Evolutionary conservation across 148 eudicot species (phyloP).

Genomic region (Vaccinium corymbosum): DNA sequence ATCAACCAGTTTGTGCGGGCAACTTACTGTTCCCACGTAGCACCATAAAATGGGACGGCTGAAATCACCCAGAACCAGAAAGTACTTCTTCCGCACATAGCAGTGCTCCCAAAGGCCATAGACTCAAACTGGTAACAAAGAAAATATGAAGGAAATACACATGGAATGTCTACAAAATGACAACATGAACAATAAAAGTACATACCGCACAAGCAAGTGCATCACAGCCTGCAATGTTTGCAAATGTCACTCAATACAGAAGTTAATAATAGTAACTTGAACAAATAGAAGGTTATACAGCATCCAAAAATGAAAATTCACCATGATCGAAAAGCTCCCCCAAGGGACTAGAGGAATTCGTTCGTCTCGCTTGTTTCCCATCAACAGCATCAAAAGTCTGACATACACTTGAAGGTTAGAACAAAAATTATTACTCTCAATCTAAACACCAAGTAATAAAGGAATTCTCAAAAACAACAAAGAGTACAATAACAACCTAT

Average conservation of each 20-base stretch:
- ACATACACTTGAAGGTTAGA: slow-evolving; percentile 14
- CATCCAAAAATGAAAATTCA: slow-evolving; percentile 22
- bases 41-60: slow-evolving; percentile 84
- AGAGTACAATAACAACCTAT: background rate
- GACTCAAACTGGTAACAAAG: slow-evolving; percentile 62
- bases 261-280: background rate
- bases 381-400: slow-evolving; percentile 99
- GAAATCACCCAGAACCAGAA: slow-evolving; percentile 94
- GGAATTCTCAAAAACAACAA: background rate
- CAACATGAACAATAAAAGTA: slow-evolving; percentile 11
- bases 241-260: background rate
- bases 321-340: slow-evolving; percentile 99
- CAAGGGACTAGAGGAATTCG: slow-evolving; percentile 94
- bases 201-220: slow-evolving; percentile 93
- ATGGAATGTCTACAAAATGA: background rate
- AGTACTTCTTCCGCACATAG: slow-evolving; percentile 79
- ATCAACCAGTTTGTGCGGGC: slow-evolving; percentile 14
- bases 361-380: slow-evolving; percentile 99
- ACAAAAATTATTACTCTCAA: background rate
- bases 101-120: slow-evolving; percentile 90
- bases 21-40: slow-evolving; percentile 96
- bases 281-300: background rate
- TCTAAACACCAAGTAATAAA: background rate
- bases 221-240: slow-evolving; percentile 72
- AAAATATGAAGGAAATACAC: slow-evolving; percentile 11